phyloP scores from a whole-genome alignment of 164 flowering plant genomes.

The Warburgia ugandensis region DNA sequence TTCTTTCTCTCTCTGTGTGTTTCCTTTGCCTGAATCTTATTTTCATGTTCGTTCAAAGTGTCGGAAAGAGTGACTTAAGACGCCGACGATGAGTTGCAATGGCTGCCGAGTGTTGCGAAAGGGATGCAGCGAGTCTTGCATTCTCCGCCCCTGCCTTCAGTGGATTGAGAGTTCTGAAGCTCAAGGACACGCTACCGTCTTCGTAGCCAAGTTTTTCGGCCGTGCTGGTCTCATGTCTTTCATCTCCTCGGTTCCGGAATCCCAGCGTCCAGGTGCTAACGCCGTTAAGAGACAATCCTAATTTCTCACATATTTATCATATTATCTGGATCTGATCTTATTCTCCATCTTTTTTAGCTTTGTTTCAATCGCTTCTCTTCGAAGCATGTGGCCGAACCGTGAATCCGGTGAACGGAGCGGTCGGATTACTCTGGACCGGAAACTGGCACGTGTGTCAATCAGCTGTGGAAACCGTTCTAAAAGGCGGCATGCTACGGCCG shows the following conservation, averaged over 20 bases:
- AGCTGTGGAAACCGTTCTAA: conserved; percentile 58
- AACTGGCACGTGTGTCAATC: conserved; percentile 60
- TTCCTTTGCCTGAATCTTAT: too few species aligned
- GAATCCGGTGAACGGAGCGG: conserved; percentile 57
- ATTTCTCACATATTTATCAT: too few species aligned
- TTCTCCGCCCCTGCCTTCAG: conserved; percentile 43
- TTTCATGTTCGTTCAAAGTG: not conserved
- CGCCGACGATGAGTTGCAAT: conserved; percentile 79
- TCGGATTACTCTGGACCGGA: conserved; percentile 56
- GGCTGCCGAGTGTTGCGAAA: conserved; percentile 65
- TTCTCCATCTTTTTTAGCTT: not conserved
- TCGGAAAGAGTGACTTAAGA: not conserved
- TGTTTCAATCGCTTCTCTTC: conserved; percentile 47
- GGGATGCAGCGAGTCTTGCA: conserved; percentile 56
- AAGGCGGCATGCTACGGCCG: conserved; percentile 44
- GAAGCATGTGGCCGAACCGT: conserved; percentile 65
- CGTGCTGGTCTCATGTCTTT: conserved; percentile 67
- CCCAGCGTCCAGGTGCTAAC: conserved; percentile 48
- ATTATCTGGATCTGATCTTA: not conserved
- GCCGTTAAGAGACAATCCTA: not conserved
- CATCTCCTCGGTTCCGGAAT: conserved; percentile 48
- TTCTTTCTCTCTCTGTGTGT: not conserved
- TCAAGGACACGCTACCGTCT: conserved; percentile 55
- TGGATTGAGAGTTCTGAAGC: conserved; percentile 53
- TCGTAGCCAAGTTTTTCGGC: conserved; percentile 71